These are phyloP conservation scores for Helianthus tuberosus DNA, from an alignment of 129 eudicot species.

Conservation along the genomic window DNA sequence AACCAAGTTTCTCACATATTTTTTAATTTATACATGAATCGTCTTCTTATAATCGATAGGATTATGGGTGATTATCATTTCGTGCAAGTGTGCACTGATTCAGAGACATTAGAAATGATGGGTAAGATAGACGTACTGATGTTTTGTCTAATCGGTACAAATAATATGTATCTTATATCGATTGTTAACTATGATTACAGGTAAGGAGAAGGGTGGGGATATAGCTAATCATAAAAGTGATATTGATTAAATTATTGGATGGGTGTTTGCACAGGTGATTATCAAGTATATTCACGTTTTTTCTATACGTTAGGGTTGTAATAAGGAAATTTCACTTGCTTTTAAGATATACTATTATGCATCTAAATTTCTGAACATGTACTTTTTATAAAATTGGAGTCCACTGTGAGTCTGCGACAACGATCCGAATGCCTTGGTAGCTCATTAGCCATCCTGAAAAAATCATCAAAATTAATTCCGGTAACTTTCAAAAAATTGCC, in stretches of 20 bases:
- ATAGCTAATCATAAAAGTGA: conserved; percentile 87
- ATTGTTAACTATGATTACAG: conserved; percentile 43
- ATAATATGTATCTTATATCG: no score
- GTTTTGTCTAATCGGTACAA: neutral
- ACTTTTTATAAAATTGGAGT: conserved; percentile 20
- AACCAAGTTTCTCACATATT: no score
- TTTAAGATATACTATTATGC: neutral
- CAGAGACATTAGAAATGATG: conserved; percentile 65
- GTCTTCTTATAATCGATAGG: neutral
- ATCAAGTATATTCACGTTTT: conserved; percentile 10
- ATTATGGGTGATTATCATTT: no score
- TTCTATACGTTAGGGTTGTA: neutral
- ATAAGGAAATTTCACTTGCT: conserved; percentile 14
- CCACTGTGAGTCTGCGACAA: conserved; percentile 60
- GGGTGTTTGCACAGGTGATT: conserved; percentile 91
- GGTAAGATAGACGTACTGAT: conserved; percentile 53
- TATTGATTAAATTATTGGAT: conserved; percentile 97
- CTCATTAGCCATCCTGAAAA: neutral
- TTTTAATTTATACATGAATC: no score
- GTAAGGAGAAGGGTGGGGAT: conserved; percentile 88
- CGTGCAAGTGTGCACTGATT: conserved; percentile 69
- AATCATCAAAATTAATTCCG: no score
- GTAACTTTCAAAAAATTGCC: no score
- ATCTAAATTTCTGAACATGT: neutral
- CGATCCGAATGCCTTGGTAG: conserved; percentile 94